phyloP scores from a whole-genome alignment of 257 asterid genomes.

The Gentiana macrophylla region DNA sequence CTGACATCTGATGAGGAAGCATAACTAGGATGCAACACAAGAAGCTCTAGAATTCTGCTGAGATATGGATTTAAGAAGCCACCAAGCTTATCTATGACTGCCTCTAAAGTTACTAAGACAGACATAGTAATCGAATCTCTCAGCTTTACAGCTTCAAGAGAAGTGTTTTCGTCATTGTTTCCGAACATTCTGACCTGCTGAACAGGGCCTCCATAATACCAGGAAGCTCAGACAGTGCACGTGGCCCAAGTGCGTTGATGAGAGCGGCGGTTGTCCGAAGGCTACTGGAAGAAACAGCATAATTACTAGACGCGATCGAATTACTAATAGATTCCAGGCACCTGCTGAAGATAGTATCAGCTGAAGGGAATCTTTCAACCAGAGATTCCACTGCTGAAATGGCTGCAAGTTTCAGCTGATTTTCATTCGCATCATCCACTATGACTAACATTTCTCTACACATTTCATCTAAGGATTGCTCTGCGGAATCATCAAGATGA shows the following conservation, averaged over 20 bases:
- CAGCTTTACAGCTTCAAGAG: constrained; percentile 22
- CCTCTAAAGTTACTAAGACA: constrained; percentile 61
- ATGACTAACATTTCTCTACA: constrained; percentile 49
- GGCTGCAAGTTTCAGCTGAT: constrained; percentile 60
- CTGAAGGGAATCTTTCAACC: constrained; percentile 49
- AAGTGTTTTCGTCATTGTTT: constrained; percentile 12
- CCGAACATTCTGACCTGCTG: constrained; percentile 27
- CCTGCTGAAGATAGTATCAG: constrained; percentile 38
- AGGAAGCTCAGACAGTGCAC: constrained; percentile 74
- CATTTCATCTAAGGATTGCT: constrained; percentile 34
- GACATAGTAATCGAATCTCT: constrained; percentile 44
- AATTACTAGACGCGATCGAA: constrained; percentile 45
- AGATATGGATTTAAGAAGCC: constrained; percentile 74
- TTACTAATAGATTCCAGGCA: constrained; percentile 68
- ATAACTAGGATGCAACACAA: constrained; percentile 60
- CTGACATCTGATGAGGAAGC: constrained; percentile 37
- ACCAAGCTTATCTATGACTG: constrained; percentile 70
- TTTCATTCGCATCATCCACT: constrained; percentile 39
- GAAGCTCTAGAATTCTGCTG: constrained; percentile 48
- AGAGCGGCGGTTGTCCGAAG: constrained; percentile 75
- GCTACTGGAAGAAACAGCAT: constrained; percentile 53
- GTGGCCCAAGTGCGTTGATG: constrained; percentile 70
- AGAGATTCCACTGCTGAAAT: constrained; percentile 62
- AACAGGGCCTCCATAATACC: constrained; percentile 51
- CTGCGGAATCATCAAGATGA: constrained; percentile 42